phyloP scores from a whole-genome alignment of 495 filamentous ascomycete species.

The Penicillium pancosmium region DNA sequence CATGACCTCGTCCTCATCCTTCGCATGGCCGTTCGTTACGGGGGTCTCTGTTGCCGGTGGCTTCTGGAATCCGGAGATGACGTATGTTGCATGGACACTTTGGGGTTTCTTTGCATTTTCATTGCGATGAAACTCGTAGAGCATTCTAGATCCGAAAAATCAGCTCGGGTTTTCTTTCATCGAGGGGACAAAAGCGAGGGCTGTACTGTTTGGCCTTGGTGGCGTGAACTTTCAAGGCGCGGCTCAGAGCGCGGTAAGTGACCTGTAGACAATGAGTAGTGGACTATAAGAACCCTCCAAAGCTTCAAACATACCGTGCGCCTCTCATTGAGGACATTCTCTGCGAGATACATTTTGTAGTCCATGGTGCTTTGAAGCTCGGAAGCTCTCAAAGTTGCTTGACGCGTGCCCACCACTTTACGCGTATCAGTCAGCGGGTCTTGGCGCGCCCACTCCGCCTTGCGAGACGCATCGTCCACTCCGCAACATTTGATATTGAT shows the following conservation, averaged over 20 bases:
- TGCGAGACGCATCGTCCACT: constrained; percentile 8
- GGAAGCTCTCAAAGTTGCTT: constrained; percentile 17
- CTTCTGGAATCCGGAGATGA: constrained; percentile 68
- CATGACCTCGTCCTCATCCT: constrained; percentile 74
- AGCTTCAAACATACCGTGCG: constrained; percentile 55
- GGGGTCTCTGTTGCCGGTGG: constrained; percentile 28
- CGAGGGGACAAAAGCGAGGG: neutral
- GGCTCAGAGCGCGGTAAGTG: constrained; percentile 80
- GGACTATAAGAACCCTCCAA: neutral
- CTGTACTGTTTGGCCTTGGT: constrained; percentile 79
- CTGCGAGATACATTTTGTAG: constrained; percentile 72
- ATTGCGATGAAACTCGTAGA: constrained; percentile 81
- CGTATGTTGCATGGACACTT: constrained; percentile 83
- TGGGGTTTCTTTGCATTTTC: constrained; percentile 78
- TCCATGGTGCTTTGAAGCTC: constrained; percentile 37
- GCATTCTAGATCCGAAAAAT: constrained; percentile 61
- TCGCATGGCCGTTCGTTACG: constrained; percentile 34
- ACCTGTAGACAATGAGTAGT: constrained; percentile 53
- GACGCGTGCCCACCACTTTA: constrained; percentile 52
- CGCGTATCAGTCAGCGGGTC: constrained; percentile 55
- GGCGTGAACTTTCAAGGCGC: constrained; percentile 77
- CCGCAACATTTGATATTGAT: neutral
- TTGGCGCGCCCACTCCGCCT: constrained; percentile 36
- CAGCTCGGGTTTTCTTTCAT: constrained; percentile 2
- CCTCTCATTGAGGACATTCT: constrained; percentile 75